These are phyloP conservation scores for Cryptosporidium parvum DNA, from an alignment of 169 alveolate species.

Conservation along the genomic window DNA sequence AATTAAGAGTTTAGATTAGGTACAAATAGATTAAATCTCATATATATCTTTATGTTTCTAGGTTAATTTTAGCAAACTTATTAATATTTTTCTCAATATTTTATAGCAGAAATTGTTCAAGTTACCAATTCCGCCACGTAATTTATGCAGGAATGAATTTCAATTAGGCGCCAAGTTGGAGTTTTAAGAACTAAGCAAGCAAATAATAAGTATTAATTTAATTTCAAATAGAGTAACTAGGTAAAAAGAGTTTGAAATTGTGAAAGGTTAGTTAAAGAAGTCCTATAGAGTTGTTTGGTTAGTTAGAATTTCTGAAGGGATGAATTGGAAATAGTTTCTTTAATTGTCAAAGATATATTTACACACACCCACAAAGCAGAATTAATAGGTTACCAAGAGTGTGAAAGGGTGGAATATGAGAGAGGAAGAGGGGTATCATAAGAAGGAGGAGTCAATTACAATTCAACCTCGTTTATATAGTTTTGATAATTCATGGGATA, in stretches of 20 bases:
- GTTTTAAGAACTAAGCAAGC: not conserved
- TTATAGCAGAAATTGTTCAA: not conserved
- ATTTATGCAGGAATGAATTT: conserved; percentile 18
- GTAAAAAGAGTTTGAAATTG: not conserved
- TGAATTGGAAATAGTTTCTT: not conserved
- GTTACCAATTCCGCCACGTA: not conserved
- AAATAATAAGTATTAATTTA: not conserved
- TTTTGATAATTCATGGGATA: conserved; percentile 70
- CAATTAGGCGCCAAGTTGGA: conserved; percentile 3
- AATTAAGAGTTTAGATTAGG: not conserved
- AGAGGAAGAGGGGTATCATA: conserved; percentile 21
- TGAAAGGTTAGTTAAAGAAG: not conserved
- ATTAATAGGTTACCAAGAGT: not conserved
- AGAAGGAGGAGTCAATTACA: conserved; percentile 32
- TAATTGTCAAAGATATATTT: not conserved
- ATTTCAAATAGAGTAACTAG: not conserved
- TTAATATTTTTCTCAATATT: not conserved
- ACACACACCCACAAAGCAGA: conserved; percentile 1
- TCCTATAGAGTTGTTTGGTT: not conserved
- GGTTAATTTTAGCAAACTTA: too few relatives aligned
- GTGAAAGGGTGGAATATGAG: conserved; percentile 1
- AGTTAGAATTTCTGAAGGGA: not conserved
- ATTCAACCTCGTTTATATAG: conserved; percentile 56
- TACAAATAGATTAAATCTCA: not conserved
- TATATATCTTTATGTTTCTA: not conserved